Base-by-base conservation (phyloP, 257 asterid species). In the Solanum acaule region DNA sequence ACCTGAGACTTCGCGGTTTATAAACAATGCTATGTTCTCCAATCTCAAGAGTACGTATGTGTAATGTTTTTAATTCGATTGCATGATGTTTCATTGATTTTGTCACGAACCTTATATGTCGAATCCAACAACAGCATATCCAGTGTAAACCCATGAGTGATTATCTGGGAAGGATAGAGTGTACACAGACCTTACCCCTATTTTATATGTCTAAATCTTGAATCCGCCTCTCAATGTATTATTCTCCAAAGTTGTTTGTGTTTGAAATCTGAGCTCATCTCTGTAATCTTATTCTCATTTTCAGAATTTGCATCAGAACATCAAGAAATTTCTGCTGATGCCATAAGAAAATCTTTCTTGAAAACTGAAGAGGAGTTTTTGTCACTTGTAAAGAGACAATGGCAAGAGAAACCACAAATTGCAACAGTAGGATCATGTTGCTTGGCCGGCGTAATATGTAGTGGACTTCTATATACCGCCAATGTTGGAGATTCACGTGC, bases 371-470 rank as follows among this genome's bases (percentile, higher is more conserved):
- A 96, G 89, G 98, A 95, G 86, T 97, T 95, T 86, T 90, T 97
- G 14, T 92, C 94, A 85, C 90, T 90, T 20, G 98, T 97, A 84
- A 94, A 92, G 92, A 93, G 89, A 68, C 93, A 94, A 84, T 96
- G 99, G 99, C 86, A 86, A 14, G 71, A 88, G 67, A 96, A 89
- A 87, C 98, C 99, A 37, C 98, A 94, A 86, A 81, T 97, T 34
- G 99, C 98, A 33, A 92, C 99, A 20, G 98, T 96, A 5, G 99
- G 99, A 44, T 91, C 99, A 2, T 97, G 99, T 88, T 97, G 99
- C 91, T 94, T 97, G 92, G 95, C 91, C 5, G 99, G 99, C 83
- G 92, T 96, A 86, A 92, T 97, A 87, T 91, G 94, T 89, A 89
- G 92, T 29, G 99, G 98, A 42, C 92, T 91, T 14, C 86, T 97